phyloP scores from a whole-genome alignment of 371 early-diverging fungal genomes.

The Mortierella sp. region DNA sequence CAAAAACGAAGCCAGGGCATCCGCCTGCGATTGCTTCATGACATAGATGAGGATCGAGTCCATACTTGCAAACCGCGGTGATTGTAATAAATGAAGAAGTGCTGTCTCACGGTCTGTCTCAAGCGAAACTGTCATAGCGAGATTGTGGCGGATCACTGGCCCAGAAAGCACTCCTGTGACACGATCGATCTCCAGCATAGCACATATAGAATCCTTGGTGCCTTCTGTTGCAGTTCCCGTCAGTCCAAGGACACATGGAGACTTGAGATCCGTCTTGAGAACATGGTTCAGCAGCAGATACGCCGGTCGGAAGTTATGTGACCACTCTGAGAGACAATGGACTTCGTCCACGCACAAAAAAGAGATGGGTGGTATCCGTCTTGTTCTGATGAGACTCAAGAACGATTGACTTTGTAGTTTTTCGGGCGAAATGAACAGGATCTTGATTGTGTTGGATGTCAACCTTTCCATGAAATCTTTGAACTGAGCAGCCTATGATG shows the following conservation, averaged over 20 bases:
- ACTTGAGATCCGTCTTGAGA: slow-evolving; percentile 56
- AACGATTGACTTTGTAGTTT: slow-evolving; percentile 65
- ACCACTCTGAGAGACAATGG: slow-evolving; percentile 90
- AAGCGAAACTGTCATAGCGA: slow-evolving; percentile 58
- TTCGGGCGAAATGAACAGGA: slow-evolving; percentile 76
- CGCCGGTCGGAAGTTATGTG: slow-evolving; percentile 78
- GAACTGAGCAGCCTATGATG: slow-evolving; percentile 33
- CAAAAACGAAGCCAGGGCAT: slow-evolving; percentile 67
- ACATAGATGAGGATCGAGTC: slow-evolving; percentile 72
- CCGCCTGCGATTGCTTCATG: slow-evolving; percentile 71
- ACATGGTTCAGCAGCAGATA: slow-evolving; percentile 64
- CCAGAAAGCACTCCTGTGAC: slow-evolving; percentile 58
- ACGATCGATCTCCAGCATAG: slow-evolving; percentile 61
- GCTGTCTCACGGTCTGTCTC: slow-evolving; percentile 56
- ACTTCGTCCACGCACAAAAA: slow-evolving; percentile 82
- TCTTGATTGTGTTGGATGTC: slow-evolving; percentile 57
- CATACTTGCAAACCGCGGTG: slow-evolving; percentile 56
- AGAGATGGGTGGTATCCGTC: slow-evolving; percentile 59
- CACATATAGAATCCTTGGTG: slow-evolving; percentile 60
- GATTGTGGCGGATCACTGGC: slow-evolving; percentile 62
- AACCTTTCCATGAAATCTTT: slow-evolving; percentile 55
- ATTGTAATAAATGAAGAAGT: slow-evolving; percentile 59
- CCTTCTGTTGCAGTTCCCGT: slow-evolving; percentile 84
- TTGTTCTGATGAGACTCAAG: slow-evolving; percentile 52
- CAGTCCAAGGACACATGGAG: slow-evolving; percentile 77